A percentile compares a stretch with the other conserved stretches of the same genome.
Evolutionary conservation across 192 early-diverging fungal species (phyloP).

Genomic region (Phlyctochytrium planicorne): DNA sequence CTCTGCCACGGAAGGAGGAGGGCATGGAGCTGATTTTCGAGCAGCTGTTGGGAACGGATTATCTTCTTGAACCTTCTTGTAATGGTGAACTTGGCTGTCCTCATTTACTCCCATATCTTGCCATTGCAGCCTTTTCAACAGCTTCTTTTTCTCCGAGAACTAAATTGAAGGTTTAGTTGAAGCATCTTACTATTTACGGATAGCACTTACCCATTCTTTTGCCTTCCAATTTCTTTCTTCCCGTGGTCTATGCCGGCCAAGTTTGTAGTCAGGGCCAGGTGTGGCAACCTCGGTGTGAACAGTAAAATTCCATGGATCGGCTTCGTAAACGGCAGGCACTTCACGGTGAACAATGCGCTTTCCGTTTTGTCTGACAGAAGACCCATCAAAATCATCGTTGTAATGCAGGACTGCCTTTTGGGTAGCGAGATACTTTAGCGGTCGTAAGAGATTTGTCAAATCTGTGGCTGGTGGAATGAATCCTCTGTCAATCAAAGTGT

Average conservation of each 20-base stretch:
- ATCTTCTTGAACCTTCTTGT: no score
- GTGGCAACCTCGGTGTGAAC: background rate
- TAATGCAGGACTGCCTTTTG: background rate
- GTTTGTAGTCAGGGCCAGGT: background rate
- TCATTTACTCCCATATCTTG: no score
- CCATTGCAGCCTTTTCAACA: no score
- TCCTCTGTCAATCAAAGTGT: background rate
- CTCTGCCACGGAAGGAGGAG: background rate
- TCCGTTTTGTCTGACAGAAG: no score
- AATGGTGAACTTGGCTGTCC: no score
- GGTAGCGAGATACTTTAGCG: background rate
- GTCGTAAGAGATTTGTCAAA: background rate
- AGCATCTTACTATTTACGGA: no score
- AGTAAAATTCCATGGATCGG: background rate
- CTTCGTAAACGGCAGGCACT: background rate
- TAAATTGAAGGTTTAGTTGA: no score
- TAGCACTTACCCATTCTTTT: background rate
- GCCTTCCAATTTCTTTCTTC: constrained; percentile 6
- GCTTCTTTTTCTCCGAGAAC: no score
- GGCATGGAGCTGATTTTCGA: background rate
- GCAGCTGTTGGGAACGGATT: background rate
- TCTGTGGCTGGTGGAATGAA: background rate
- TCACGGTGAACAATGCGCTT: background rate
- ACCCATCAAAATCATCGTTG: background rate
- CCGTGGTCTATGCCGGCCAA: background rate